Evolutionary conservation across 805 yeast genomes (phyloP).

Genomic region (Zygosaccharomyces gambellarensis): DNA sequence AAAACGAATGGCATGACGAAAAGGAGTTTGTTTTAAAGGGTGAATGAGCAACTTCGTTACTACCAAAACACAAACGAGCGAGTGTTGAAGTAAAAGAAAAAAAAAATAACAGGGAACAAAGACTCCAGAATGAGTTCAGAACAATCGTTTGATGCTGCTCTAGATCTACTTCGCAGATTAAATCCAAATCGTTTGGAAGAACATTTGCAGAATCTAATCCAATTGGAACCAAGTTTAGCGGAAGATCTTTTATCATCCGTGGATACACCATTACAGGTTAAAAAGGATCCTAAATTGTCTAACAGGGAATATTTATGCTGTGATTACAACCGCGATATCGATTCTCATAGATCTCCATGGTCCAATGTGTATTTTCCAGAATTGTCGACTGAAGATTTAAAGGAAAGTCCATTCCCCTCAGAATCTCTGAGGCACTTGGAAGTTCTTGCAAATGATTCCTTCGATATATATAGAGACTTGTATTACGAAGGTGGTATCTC

Average conservation of each 20-base stretch:
- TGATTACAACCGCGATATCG: constrained; percentile 94
- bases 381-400: constrained; percentile 43
- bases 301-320: constrained; percentile 70
- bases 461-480: constrained; percentile 86
- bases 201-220: constrained; percentile 42
- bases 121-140: constrained; percentile 13
- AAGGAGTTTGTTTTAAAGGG: neutral
- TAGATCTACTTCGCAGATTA: constrained; percentile 70
- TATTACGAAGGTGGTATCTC: constrained; percentile 94
- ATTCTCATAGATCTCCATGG: constrained; percentile 89
- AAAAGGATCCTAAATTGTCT: constrained; percentile 35
- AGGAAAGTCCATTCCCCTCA: constrained; percentile 75
- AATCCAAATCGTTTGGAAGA: constrained; percentile 58
- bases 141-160: constrained; percentile 58
- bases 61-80: neutral
- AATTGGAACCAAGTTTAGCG: constrained; percentile 61
- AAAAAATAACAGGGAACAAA: neutral
- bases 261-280: constrained; percentile 65
- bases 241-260: constrained; percentile 83
- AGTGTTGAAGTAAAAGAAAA: neutral
- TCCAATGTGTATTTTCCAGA: constrained; percentile 55
- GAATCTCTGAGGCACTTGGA: constrained; percentile 66
- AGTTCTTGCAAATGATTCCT: constrained; percentile 77
- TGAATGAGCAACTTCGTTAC: neutral
- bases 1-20: neutral